phyloP scores from a whole-genome alignment of 2,329 filamentous ascomycete species.

The Fusarium newnesense region DNA sequence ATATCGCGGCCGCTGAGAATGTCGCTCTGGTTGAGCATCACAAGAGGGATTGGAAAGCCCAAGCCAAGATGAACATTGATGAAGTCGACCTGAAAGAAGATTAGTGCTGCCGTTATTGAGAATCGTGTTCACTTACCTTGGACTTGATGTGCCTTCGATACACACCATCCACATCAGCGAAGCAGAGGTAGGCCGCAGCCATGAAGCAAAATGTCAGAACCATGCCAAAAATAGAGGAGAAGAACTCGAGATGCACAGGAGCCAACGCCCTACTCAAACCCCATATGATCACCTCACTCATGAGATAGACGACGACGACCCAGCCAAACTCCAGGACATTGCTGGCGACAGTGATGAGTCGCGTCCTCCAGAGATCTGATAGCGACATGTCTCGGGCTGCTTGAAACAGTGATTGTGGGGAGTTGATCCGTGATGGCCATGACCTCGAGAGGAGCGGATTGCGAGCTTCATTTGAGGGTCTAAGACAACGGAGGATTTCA shows the following conservation, averaged over 20 bases:
- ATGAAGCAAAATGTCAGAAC: constrained; percentile 51
- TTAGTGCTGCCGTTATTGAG: neutral
- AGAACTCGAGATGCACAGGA: constrained; percentile 52
- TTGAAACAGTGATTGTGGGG: constrained; percentile 34
- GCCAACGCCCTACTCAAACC: constrained; percentile 52
- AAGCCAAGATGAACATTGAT: constrained; percentile 63
- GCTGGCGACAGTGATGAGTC: constrained; percentile 2
- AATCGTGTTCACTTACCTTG: constrained; percentile 43
- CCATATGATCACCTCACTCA: constrained; percentile 59
- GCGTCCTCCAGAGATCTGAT: constrained; percentile 34
- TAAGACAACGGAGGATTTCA: constrained; percentile 45
- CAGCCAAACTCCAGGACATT: constrained; percentile 42
- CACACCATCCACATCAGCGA: constrained; percentile 33
- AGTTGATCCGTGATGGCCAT: constrained; percentile 19
- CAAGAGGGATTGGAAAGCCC: constrained; percentile 61
- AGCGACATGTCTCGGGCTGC: constrained; percentile 38
- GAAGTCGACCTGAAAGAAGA: constrained; percentile 55
- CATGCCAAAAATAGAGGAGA: constrained; percentile 62
- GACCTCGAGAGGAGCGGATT: constrained; percentile 14
- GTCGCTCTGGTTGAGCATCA: constrained; percentile 55
- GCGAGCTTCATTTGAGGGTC: constrained; percentile 41
- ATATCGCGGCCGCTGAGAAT: constrained; percentile 49
- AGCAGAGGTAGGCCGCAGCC: constrained; percentile 38
- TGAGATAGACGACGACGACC: constrained; percentile 52
- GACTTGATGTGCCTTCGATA: constrained; percentile 48